Evolutionary conservation across 257 asterid species (phyloP).

Genomic region (Cruciata laevipes): DNA sequence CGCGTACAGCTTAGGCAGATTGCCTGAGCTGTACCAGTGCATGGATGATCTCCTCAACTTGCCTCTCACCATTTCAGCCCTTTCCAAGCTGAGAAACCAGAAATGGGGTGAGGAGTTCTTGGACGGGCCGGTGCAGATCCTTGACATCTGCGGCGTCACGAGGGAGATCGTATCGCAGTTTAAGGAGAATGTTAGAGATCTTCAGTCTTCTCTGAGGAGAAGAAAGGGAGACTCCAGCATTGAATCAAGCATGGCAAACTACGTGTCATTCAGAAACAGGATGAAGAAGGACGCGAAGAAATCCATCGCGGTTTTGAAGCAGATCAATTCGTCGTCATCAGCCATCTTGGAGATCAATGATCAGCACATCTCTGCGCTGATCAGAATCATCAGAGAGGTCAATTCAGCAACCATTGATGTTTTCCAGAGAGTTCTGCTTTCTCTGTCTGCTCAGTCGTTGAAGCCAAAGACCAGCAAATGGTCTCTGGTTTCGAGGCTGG

Average conservation of each 20-base stretch:
- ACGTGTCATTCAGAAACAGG: constrained; percentile 16
- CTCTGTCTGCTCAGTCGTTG: constrained; percentile 23
- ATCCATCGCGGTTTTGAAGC: constrained; percentile 18
- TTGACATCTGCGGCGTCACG: constrained; percentile 26
- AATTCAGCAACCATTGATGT: constrained; percentile 14
- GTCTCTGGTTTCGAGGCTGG: constrained; percentile 30
- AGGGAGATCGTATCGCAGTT: constrained; percentile 16
- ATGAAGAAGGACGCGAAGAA: constrained; percentile 25
- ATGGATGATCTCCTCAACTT: constrained; percentile 29
- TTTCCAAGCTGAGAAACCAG: constrained; percentile 17
- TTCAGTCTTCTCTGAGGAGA: constrained; percentile 25
- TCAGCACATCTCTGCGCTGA: constrained; percentile 18
- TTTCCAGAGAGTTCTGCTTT: constrained; percentile 17
- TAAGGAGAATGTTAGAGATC: constrained; percentile 26
- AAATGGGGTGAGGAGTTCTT: constrained; percentile 25
- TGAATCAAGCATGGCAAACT: constrained; percentile 3
- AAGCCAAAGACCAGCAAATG: constrained; percentile 30
- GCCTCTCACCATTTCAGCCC: constrained; percentile 18
- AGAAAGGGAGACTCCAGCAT: constrained; percentile 23
- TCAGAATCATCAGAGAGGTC: constrained; percentile 20
- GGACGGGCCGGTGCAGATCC: constrained; percentile 23
- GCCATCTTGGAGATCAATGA: constrained; percentile 16
- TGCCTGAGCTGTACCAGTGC: constrained; percentile 20
- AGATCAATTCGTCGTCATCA: constrained; percentile 13
- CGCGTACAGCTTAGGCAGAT: neutral